Conservation (phyloP, 1,284 basidiomycete genomes). For the Grifola frondosa region DNA sequence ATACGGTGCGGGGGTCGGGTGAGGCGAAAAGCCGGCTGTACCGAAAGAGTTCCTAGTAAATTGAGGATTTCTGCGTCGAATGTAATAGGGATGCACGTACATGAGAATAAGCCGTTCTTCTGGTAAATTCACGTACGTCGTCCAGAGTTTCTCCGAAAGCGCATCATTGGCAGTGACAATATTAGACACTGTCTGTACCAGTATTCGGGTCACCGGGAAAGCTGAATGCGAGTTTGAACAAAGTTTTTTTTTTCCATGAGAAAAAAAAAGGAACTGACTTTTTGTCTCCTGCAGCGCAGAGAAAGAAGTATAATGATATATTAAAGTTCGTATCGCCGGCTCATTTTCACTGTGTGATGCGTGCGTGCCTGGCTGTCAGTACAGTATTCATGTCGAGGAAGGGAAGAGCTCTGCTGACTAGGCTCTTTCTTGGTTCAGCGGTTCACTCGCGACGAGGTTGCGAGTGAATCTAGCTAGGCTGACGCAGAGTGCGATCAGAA, state of each 20-base stretch:
- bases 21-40: conserved; percentile 72
- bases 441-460: conserved; percentile 70
- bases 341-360: conserved; percentile 60
- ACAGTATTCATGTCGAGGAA: too few relatives aligned
- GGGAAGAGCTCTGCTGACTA: conserved; percentile 50
- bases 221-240: conserved; percentile 38
- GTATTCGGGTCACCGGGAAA: conserved; percentile 52
- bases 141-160: conserved; percentile 59
- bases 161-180: conserved; percentile 66
- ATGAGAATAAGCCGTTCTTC: conserved; percentile 75
- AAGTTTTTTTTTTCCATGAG: conserved; percentile 6
- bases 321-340: conserved; percentile 52
- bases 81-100: conserved; percentile 38
- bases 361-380: neutral
- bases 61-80: conserved; percentile 5
- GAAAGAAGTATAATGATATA: conserved; percentile 74
- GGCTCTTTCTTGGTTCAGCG: conserved; percentile 60
- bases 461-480: conserved; percentile 72
- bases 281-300: conserved; percentile 51
- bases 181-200: conserved; percentile 73
- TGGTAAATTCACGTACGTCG: conserved; percentile 59
- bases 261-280: conserved; percentile 39
- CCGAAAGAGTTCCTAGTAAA: conserved; percentile 14
- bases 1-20: conserved; percentile 59
- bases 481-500: conserved; percentile 39